These are phyloP conservation scores for Williopsis jadinii DNA, from an alignment of 1,139 yeast genomes.

Conservation along the genomic window DNA sequence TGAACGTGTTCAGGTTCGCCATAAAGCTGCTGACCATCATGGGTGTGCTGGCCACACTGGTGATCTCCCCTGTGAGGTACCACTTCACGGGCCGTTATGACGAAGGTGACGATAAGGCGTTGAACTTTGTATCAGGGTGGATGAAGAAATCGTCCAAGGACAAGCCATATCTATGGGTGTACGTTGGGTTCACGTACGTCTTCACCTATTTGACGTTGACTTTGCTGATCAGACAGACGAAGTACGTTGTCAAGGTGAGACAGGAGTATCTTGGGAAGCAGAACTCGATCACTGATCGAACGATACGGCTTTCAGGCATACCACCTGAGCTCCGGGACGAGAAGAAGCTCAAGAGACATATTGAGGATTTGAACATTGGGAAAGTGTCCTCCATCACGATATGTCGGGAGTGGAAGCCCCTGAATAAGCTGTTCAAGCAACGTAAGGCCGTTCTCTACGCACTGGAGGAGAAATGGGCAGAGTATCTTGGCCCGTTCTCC, in stretches of 20 bases:
- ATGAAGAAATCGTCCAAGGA: constrained; percentile 22
- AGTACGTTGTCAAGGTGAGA: constrained; percentile 63
- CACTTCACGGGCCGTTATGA: constrained; percentile 48
- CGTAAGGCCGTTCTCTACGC: constrained; percentile 47
- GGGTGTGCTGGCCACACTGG: constrained; percentile 46
- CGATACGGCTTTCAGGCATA: constrained; percentile 85
- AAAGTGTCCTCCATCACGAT: constrained; percentile 68
- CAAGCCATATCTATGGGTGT: constrained; percentile 49
- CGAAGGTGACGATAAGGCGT: constrained; percentile 31
- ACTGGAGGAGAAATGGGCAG: constrained; percentile 73
- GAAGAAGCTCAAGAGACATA: constrained; percentile 58
- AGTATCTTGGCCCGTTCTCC: constrained; percentile 29
- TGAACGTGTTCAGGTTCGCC: constrained; percentile 71
- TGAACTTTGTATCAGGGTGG: constrained; percentile 4
- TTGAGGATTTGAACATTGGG: constrained; percentile 74
- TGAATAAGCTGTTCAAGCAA: constrained; percentile 57
- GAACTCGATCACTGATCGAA: constrained; percentile 86
- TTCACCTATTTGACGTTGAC: constrained; percentile 67
- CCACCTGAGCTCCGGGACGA: constrained; percentile 76
- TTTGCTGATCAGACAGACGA: constrained; percentile 61
- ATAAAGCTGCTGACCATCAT: constrained; percentile 48
- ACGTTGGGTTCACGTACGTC: constrained; percentile 78
- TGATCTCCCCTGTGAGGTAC: constrained; percentile 65
- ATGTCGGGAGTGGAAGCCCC: constrained; percentile 77
- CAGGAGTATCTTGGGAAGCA: constrained; percentile 84